A percentile compares a stretch with the other conserved stretches of the same genome.
Evolutionary conservation across 2,329 filamentous ascomycete genomes (phyloP).

Genomic region (Lasiodiplodia hormozganensis): DNA sequence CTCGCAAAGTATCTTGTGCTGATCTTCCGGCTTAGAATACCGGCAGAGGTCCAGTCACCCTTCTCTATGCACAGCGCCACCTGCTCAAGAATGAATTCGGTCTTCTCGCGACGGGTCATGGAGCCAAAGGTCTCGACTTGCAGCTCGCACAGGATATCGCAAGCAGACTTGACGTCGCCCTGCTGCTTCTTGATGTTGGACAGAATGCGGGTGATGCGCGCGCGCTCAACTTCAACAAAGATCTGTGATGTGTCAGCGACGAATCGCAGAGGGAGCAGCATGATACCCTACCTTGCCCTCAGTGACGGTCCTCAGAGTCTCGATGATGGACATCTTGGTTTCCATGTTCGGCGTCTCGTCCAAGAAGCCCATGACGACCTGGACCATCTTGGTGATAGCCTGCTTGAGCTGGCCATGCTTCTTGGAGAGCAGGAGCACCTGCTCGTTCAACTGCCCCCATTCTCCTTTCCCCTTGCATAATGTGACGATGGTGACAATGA

Average conservation of each 20-base stretch:
- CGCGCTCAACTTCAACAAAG: conserved; percentile 98
- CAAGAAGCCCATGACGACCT: conserved; percentile 91
- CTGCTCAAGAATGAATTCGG: conserved; percentile 96
- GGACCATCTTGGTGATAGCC: conserved; percentile 98
- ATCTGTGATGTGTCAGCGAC: conserved; percentile 64
- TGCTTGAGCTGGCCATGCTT: conserved; percentile 99
- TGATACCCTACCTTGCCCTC: conserved; percentile 77
- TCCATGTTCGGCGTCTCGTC: conserved; percentile 84
- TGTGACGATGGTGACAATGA: conserved; percentile 87
- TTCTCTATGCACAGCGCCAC: conserved; percentile 94
- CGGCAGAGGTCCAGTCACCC: conserved; percentile 94
- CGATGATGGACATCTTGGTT: conserved; percentile 90
- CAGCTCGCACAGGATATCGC: conserved; percentile 93
- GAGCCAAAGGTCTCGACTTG: conserved; percentile 99
- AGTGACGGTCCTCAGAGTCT: conserved; percentile 93
- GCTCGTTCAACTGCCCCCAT: conserved; percentile 95
- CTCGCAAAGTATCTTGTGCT: conserved; percentile 90
- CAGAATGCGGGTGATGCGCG: conserved; percentile 90
- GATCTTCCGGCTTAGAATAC: conserved; percentile 94
- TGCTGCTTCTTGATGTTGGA: conserved; percentile 98
- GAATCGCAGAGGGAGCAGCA: background rate
- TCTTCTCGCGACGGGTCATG: conserved; percentile 97
- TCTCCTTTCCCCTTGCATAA: conserved; percentile 92
- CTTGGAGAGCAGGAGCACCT: conserved; percentile 94
- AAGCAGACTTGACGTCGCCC: conserved; percentile 87